phyloP scores from a whole-genome alignment of 495 filamentous ascomycete species.

The Penicillium canescens region DNA sequence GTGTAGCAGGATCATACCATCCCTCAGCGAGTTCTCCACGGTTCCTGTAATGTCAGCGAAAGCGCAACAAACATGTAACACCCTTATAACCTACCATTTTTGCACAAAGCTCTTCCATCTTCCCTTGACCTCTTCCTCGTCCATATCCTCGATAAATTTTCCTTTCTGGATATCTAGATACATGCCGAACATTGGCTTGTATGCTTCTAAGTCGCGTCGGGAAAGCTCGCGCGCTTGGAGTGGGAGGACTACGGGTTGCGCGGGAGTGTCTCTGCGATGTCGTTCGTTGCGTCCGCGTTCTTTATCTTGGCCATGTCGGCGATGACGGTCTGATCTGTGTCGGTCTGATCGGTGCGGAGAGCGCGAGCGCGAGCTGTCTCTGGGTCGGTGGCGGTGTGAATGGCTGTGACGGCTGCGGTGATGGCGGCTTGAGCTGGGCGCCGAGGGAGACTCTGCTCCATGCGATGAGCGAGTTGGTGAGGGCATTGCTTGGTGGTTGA shows the following conservation, averaged over 20 bases:
- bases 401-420: conserved; percentile 25
- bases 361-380: conserved; percentile 25
- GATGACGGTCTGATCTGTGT: conserved; percentile 23
- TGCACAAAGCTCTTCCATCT: conserved; percentile 91
- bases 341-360: conserved; percentile 29
- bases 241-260: conserved; percentile 54
- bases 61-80: not conserved
- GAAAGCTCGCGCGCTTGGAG: conserved; percentile 63
- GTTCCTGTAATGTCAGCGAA: conserved; percentile 61
- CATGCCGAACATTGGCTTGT: conserved; percentile 73
- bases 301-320: conserved; percentile 12
- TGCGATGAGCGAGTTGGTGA: conserved; percentile 19
- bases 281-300: conserved; percentile 13
- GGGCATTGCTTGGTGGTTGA: conserved; percentile 18
- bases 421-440: conserved; percentile 15
- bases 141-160: conserved; percentile 60
- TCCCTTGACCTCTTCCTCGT: conserved; percentile 70
- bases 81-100: conserved; percentile 69
- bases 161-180: conserved; percentile 92
- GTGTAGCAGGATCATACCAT: conserved; percentile 82
- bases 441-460: conserved; percentile 7
- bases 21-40: conserved; percentile 86
- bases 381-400: conserved; percentile 26
- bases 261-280: conserved; percentile 9
- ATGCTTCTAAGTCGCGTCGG: conserved; percentile 61